phyloP scores from a whole-genome alignment of 1,284 basidiomycete genomes.

The Wolfiporia cocos region DNA sequence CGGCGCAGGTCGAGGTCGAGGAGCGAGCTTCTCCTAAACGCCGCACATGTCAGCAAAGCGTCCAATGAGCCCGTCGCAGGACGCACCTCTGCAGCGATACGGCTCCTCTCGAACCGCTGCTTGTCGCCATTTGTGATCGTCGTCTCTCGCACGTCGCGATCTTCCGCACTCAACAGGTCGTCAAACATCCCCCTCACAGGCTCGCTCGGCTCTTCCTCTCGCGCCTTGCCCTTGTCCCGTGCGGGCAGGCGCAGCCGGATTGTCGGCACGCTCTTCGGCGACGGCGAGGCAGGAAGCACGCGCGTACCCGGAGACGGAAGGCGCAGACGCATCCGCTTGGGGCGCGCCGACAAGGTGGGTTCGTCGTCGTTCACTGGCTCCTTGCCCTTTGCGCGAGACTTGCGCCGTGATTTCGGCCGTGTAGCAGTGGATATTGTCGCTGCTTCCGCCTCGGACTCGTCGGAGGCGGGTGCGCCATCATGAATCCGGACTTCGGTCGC shows the following conservation, averaged over 20 bases:
- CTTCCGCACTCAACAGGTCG: slow-evolving; percentile 63
- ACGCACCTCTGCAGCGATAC: slow-evolving; percentile 64
- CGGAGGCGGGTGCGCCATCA: slow-evolving; percentile 14
- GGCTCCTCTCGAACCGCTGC: slow-evolving; percentile 70
- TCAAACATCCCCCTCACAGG: slow-evolving; percentile 65
- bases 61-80: background rate
- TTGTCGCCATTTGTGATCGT: slow-evolving; percentile 64
- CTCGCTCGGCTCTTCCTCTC: slow-evolving; percentile 49
- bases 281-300: slow-evolving; percentile 23
- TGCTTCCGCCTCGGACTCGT: slow-evolving; percentile 23
- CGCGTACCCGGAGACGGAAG: slow-evolving; percentile 30
- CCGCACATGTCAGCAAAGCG: background rate
- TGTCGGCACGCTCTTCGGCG: slow-evolving; percentile 24
- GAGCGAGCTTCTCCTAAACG: slow-evolving; percentile 53
- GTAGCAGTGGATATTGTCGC: slow-evolving; percentile 22
- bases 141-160: slow-evolving; percentile 79
- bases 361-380: slow-evolving; percentile 17
- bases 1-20: slow-evolving; percentile 32
- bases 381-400: slow-evolving; percentile 3
- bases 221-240: slow-evolving; percentile 52
- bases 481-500: slow-evolving; percentile 43
- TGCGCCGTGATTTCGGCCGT: slow-evolving; percentile 18
- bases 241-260: slow-evolving; percentile 51
- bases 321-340: slow-evolving; percentile 36
- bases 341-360: slow-evolving; percentile 22